Evolutionary conservation across 805 yeast species (phyloP).

Genomic region (Clavispora phyllophila): DNA sequence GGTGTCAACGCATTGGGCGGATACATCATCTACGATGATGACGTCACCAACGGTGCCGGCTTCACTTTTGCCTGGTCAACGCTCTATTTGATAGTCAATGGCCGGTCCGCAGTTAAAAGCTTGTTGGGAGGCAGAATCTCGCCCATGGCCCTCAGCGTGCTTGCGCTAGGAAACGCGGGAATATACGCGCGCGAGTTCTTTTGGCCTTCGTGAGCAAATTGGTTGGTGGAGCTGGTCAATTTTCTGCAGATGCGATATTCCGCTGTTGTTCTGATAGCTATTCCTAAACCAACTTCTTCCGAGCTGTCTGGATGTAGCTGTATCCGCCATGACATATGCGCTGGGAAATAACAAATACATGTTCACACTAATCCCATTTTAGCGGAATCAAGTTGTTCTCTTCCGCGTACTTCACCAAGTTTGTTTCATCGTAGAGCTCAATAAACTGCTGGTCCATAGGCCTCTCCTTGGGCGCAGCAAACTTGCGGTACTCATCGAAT

Average conservation of each 20-base stretch:
- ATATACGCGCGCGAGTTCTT: constrained; percentile 70
- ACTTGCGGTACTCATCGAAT: constrained; percentile 90
- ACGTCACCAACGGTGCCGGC: constrained; percentile 73
- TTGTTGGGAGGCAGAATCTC: constrained; percentile 53
- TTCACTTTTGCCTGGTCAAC: constrained; percentile 78
- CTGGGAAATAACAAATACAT: neutral
- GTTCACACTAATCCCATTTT: constrained; percentile 44
- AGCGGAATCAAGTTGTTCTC: constrained; percentile 60
- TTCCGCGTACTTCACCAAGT: constrained; percentile 51
- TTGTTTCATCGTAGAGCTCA: constrained; percentile 74
- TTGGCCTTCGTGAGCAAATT: constrained; percentile 31
- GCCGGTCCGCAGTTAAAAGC: constrained; percentile 49
- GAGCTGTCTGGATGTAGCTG: no score
- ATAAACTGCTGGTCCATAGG: constrained; percentile 95
- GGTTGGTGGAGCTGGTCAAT: no score
- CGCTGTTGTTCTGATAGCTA: no score
- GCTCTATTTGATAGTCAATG: constrained; percentile 67
- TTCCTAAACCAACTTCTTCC: no score
- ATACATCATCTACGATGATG: constrained; percentile 73
- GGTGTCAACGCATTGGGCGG: constrained; percentile 61
- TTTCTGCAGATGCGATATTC: no score
- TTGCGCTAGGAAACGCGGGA: constrained; percentile 58
- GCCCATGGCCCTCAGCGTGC: constrained; percentile 54
- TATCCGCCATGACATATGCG: no score
- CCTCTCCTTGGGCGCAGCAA: constrained; percentile 91